Evolutionary conservation across 75 land plant species (phyloP).

Genomic region (Azolla pinnata): DNA sequence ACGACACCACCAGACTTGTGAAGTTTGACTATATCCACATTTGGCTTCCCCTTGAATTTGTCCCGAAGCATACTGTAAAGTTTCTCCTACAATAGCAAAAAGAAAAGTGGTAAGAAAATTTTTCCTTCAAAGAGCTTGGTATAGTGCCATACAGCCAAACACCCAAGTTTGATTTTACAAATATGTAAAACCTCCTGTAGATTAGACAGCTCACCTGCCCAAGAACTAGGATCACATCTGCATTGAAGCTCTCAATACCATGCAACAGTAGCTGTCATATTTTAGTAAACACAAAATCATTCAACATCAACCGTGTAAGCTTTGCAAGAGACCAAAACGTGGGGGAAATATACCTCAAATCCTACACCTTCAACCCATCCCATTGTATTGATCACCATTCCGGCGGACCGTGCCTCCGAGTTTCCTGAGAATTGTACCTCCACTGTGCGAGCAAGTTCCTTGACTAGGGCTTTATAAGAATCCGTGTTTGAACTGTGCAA

Average conservation of each 20-base stretch:
- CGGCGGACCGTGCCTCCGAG: constrained; percentile 80
- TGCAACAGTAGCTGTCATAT: constrained; percentile 68
- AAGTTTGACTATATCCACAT: constrained; percentile 92
- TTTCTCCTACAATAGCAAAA: constrained; percentile 46
- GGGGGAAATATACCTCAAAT: constrained; percentile 58
- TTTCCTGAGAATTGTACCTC: constrained; percentile 70
- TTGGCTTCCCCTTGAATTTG: constrained; percentile 55
- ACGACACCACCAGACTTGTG: constrained; percentile 98
- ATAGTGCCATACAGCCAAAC: not conserved
- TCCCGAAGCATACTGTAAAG: constrained; percentile 85
- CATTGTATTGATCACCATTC: constrained; percentile 99
- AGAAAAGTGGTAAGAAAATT: too few relatives aligned
- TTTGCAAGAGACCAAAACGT: not conserved
- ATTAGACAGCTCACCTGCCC: constrained; percentile 60
- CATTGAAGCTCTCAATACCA: constrained; percentile 81
- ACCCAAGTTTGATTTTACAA: not conserved
- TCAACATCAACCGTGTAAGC: not conserved
- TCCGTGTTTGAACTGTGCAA: constrained; percentile 64
- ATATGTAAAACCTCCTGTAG: not conserved
- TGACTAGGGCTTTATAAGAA: constrained; percentile 69
- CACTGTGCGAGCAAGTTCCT: constrained; percentile 72
- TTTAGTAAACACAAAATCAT: not conserved
- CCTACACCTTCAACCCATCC: constrained; percentile 98
- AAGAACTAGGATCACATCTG: constrained; percentile 75
- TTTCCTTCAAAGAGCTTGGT: not conserved